Base-by-base conservation (phyloP, 2,329 filamentous ascomycete genomes). In the Graphiopsis chlorocephala region DNA sequence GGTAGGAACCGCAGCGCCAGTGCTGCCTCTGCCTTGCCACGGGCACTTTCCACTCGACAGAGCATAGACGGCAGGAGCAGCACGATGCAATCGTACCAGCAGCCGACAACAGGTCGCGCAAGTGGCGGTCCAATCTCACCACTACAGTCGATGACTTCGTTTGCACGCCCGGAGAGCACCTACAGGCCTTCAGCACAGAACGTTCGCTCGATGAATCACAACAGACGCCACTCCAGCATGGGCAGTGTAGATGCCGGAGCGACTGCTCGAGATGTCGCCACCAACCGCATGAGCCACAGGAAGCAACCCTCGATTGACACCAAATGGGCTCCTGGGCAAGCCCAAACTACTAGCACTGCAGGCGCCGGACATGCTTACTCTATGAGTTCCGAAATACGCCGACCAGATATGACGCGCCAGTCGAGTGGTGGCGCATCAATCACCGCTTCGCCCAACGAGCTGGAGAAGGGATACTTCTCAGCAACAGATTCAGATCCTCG, bases 391-490 rank as follows among this genome's bases (percentile, higher is more conserved):
- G 48, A 62, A 1, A 61, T 26, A 29, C 4, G 33, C 5, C 31
- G 60, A 11, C 60, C 60, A n/a, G 60, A 62, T 14, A n/a, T 62
- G 48, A 17, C 33, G 2, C 60, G 48, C 31, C 60, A 62, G 12
- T 55, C 33, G 2, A 62, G 60, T 25, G 60, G 20, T 17, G 48
- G 60, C 12, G 45, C 58, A n/a, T 45, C 55, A 35, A 10, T 62
- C 25, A 62, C 60, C 26, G 67, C 73, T 33, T 75, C 73, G 26
- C 73, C 78, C 53, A 77, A 79, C 64, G 91, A 96, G 66, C 77
- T 92, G 17, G 95, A 98, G 72, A 86, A 92, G 38, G 94, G 93
- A 26, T 98, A 98, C 77, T 97, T 97, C 74, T 97, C 94, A 8
- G 92, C 93, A 3, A 90, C 90, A 17, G 94, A 98, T 72, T 82